Evolutionary conservation across 108 stramenopile genomes (phyloP), one percentile per base, ranked within the genome.

Genomic region (Phaeodactylum tricornutum): DNA sequence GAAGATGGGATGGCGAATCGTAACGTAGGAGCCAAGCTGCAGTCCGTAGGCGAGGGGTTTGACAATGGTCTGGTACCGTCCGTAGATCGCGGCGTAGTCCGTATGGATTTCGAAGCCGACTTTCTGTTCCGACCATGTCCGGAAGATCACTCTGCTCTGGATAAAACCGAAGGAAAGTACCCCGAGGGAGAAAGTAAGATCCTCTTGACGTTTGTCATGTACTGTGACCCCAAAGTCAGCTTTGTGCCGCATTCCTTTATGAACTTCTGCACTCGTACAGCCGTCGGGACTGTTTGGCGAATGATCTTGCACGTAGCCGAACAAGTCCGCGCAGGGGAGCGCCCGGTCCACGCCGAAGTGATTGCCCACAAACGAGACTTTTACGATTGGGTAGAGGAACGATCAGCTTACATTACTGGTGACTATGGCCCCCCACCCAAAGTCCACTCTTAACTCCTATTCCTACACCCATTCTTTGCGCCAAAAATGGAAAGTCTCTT

Each of bases 311-410:
- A 66, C 19, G 72, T 87, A 47, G 77, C 80, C 3, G 75, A 81
- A 47, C 67, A 81, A 49, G 75, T 87, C 17, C 69, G 67, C 23
- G 78, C 67, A 49, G 80, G 84, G 14, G 53, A 50, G 35, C 45
- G 80, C 2, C 60, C 61, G 24, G 59, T 55, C 21, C 80, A 87
- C 55, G 60, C 57, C 31, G 61, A 79, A 21, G 55, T 35, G 20
- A 52, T 52, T 22, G 35, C 35, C 6, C 4, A 17, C 8, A 36
- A 38, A 22, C 48, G 48, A 2, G 75, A 78, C 16, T 58, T 87
- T 44, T 87, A 87, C 59, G 63, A 77, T 48, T 87, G 75, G 75
- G 60, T 87, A 0, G 66, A 79, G 19, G 59, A 67, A 44, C 34
- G 50, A 34, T 9, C 36, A 9, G 32, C 36, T 24, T 17, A n/a